Conservation (phyloP, 2,329 filamentous ascomycete genomes). For the Colletotrichum caudatum region DNA sequence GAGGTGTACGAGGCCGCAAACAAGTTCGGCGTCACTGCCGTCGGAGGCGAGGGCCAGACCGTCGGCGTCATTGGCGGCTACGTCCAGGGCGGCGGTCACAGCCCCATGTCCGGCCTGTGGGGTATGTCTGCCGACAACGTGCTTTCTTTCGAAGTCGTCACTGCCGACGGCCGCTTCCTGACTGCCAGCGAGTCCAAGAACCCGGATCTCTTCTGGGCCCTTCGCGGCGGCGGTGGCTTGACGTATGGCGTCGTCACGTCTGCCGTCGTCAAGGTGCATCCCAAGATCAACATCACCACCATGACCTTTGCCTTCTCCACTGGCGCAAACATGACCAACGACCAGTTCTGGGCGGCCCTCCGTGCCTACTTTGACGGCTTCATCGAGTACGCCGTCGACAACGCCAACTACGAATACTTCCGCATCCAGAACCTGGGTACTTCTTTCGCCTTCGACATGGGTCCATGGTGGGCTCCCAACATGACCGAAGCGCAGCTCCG, state of each 20-base stretch:
- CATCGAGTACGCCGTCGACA: conserved; percentile 45
- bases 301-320: conserved; percentile 56
- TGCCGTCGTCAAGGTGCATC: conserved; percentile 64
- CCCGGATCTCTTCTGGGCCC: conserved; percentile 73
- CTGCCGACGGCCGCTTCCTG: conserved; percentile 62
- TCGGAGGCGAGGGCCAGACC: conserved; percentile 66
- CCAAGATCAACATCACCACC: conserved; percentile 57
- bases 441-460: conserved; percentile 50
- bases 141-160: conserved; percentile 69
- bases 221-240: conserved; percentile 62
- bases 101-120: conserved; percentile 62
- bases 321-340: conserved; percentile 42
- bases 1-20: conserved; percentile 62
- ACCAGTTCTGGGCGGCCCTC: conserved; percentile 49
- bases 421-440: conserved; percentile 44
- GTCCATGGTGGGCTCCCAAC: conserved; percentile 47
- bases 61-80: conserved; percentile 73
- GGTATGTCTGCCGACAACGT: conserved; percentile 73
- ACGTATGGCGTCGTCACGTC: conserved; percentile 65
- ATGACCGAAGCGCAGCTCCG: conserved; percentile 52
- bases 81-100: conserved; percentile 72
- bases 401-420: conserved; percentile 46
- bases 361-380: conserved; percentile 46
- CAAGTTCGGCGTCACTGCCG: conserved; percentile 59
- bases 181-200: conserved; percentile 65